Conservation (phyloP, 2,329 filamentous ascomycete genomes). For the Spiromastix sp. region DNA sequence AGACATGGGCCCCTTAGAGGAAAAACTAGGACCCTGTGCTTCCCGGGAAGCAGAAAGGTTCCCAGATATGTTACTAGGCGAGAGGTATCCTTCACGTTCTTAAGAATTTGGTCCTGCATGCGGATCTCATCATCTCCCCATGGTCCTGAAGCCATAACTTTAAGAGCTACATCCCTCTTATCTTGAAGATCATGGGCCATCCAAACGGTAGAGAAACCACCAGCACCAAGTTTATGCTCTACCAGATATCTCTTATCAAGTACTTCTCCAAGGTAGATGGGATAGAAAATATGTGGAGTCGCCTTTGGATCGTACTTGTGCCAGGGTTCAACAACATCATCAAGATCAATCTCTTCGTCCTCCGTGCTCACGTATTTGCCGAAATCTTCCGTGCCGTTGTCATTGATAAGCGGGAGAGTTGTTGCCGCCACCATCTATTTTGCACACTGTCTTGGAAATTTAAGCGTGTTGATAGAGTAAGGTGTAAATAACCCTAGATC, state of each 20-base stretch:
- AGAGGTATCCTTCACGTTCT: conserved; percentile 9
- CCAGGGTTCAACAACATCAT: conserved; percentile 6
- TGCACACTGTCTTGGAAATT: too few relatives aligned
- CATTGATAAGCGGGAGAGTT: too few relatives aligned
- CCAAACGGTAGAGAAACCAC: too few relatives aligned
- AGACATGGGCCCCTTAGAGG: conserved; percentile 16
- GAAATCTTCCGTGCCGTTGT: conserved; percentile 6
- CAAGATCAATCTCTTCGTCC: conserved; percentile 7
- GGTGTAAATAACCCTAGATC: too few relatives aligned
- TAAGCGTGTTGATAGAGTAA: too few relatives aligned
- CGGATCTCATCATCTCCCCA: conserved; percentile 6
- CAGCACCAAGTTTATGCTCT: too few relatives aligned
- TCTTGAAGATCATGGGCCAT: too few relatives aligned
- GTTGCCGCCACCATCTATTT: too few relatives aligned
- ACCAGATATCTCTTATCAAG: too few relatives aligned
- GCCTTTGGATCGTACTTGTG: conserved; percentile 6
- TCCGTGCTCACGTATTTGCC: conserved; percentile 6
- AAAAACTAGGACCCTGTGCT: conserved; percentile 14
- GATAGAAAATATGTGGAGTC: conserved; percentile 8
- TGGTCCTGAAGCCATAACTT: conserved; percentile 5
- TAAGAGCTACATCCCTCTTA: conserved; percentile 9
- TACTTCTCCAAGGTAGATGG: too few relatives aligned
- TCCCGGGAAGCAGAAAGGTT: conserved; percentile 6
- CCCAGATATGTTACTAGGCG: conserved; percentile 7
- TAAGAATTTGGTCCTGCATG: conserved; percentile 9